These are phyloP conservation scores for Blastobotrys mokoenaii DNA, from an alignment of 805 yeast species.

Conservation along the genomic window DNA sequence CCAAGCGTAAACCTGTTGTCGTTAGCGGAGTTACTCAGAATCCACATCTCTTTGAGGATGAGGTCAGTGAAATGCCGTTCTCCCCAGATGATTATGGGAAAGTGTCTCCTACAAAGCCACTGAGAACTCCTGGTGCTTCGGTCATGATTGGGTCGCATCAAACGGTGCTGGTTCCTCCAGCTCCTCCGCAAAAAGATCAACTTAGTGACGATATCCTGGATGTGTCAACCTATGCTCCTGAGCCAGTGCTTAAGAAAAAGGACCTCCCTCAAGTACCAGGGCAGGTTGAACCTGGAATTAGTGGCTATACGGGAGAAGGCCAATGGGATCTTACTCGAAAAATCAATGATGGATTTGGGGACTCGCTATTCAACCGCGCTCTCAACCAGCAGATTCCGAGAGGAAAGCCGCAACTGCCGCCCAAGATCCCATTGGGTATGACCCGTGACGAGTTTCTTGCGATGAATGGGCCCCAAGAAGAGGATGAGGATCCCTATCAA, in stretches of 20 bases:
- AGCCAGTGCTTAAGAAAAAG: conserved; percentile 14
- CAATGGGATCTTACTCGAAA: conserved; percentile 25
- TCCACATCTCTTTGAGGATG: conserved; percentile 4
- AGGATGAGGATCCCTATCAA: conserved; percentile 15
- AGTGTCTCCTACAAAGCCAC: too few species aligned
- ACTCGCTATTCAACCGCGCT: conserved; percentile 24
- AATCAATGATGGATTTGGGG: conserved; percentile 30
- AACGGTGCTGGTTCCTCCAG: conserved; percentile 1
- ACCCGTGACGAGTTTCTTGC: conserved; percentile 19
- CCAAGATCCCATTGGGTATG: conserved; percentile 23
- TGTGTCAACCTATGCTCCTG: conserved; percentile 21
- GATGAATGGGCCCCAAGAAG: conserved; percentile 5
- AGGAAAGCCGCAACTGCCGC: conserved; percentile 15
- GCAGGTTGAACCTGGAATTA: conserved; percentile 18
- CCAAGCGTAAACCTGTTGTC: too few species aligned
- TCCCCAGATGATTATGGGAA: conserved; percentile 16
- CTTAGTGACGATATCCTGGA: conserved; percentile 13
- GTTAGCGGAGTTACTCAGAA: background rate
- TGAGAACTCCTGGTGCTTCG: too few species aligned
- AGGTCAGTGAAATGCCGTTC: conserved; percentile 14
- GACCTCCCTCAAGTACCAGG: conserved; percentile 14
- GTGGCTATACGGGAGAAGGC: conserved; percentile 21
- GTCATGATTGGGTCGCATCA: too few species aligned
- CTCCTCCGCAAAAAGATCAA: background rate
- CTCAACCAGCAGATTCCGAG: conserved; percentile 6